These are phyloP conservation scores for Acanthamoeba divionensis DNA, from an alignment of 208 protist genomes.

Conservation along the genomic window DNA sequence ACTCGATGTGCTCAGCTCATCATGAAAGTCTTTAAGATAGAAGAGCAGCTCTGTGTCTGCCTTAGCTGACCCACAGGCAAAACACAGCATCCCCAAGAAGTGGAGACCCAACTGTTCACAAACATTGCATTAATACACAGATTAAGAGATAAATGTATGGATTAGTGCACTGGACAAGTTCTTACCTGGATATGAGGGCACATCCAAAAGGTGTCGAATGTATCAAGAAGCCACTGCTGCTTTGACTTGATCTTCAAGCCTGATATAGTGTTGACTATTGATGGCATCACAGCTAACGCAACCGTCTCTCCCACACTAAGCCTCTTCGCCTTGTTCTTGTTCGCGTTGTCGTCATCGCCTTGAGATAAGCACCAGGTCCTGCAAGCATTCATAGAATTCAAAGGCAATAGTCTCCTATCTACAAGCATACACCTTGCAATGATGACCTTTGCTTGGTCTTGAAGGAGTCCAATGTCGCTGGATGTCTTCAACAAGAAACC, in stretches of 20 bases:
- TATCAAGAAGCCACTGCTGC: constrained; percentile 20
- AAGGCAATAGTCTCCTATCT: neutral
- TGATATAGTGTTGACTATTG: neutral
- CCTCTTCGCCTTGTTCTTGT: neutral
- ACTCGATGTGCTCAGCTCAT: neutral
- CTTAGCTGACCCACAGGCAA: neutral
- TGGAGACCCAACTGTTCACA: constrained; percentile 12
- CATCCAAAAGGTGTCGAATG: constrained; percentile 22
- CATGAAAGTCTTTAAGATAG: neutral
- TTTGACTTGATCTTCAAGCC: neutral
- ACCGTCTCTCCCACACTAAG: neutral
- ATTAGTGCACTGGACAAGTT: neutral
- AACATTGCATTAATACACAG: neutral
- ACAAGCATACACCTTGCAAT: neutral
- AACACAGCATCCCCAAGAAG: constrained; percentile 4
- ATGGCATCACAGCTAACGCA: neutral
- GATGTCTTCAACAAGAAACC: neutral
- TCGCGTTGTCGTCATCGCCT: neutral
- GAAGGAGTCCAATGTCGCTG: neutral
- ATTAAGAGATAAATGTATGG: neutral
- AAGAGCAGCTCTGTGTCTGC: constrained; percentile 12
- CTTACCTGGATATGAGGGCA: neutral
- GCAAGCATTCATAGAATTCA: neutral
- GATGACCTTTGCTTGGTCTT: neutral
- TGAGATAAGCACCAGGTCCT: constrained; percentile 26